phyloP scores from a whole-genome alignment of 768 basidiomycete species.

The Psilocybe cyanescens region DNA sequence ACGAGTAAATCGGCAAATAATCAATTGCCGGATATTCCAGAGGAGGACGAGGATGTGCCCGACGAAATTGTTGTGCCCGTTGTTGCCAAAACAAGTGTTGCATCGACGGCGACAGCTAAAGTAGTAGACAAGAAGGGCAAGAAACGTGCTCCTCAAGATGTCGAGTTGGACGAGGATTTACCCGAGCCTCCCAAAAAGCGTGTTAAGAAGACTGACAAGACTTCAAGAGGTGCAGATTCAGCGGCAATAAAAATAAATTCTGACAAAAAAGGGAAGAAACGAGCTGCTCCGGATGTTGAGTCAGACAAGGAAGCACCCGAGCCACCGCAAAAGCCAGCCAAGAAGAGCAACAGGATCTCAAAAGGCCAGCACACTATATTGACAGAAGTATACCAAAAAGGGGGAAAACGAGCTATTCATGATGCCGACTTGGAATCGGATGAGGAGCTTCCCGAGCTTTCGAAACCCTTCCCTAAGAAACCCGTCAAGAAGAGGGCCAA shows the following conservation, averaged over 20 bases:
- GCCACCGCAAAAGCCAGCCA: not conserved
- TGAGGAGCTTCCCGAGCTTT: not conserved
- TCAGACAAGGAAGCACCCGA: not conserved
- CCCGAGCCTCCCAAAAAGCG: slow-evolving; percentile 12
- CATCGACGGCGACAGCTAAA: not conserved
- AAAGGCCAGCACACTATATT: not conserved
- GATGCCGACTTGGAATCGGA: not conserved
- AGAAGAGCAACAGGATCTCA: not conserved
- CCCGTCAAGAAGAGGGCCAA: not conserved
- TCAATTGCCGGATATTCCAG: slow-evolving; percentile 11
- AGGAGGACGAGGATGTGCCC: slow-evolving; percentile 10
- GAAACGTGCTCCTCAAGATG: not conserved
- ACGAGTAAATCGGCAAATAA: not conserved
- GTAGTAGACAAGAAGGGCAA: not conserved
- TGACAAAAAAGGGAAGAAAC: slow-evolving; percentile 1
- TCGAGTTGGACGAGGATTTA: not conserved
- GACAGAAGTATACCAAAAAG: not conserved
- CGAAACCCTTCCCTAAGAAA: not conserved
- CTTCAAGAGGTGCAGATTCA: not conserved
- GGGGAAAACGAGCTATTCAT: not conserved
- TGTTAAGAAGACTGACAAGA: not conserved
- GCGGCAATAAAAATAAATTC: too few species aligned
- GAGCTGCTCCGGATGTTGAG: not conserved
- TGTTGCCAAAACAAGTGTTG: not conserved
- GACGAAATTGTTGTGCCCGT: not conserved